phyloP scores from a whole-genome alignment of 2,329 filamentous ascomycete genomes.

The Penicillium sp. region DNA sequence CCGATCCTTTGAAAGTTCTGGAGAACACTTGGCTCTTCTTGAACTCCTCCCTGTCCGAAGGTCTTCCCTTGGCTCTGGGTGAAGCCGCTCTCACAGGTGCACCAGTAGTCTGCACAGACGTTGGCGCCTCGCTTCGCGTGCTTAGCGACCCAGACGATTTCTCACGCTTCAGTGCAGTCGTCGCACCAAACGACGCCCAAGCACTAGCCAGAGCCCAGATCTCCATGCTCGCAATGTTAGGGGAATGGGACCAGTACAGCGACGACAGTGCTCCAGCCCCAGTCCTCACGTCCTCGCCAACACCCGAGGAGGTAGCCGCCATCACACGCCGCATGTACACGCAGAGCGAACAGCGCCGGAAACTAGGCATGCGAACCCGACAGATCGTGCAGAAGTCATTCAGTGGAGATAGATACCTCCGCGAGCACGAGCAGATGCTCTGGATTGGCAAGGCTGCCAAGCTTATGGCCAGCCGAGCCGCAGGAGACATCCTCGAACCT shows the following conservation, averaged over 20 bases:
- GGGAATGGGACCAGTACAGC: slow-evolving; percentile 60
- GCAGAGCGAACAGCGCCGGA: slow-evolving; percentile 56
- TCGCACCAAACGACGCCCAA: slow-evolving; percentile 62
- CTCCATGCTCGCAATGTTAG: slow-evolving; percentile 60
- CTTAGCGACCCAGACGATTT: slow-evolving; percentile 45
- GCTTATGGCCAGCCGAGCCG: slow-evolving; percentile 30
- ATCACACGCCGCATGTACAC: slow-evolving; percentile 61
- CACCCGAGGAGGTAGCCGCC: slow-evolving; percentile 50
- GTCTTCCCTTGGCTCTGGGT: slow-evolving; percentile 46
- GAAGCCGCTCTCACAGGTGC: slow-evolving; percentile 48
- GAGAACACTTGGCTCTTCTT: slow-evolving; percentile 58
- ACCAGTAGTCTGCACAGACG: slow-evolving; percentile 45
- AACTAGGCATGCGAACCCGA: slow-evolving; percentile 59
- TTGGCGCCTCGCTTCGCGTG: slow-evolving; percentile 42
- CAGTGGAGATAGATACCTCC: slow-evolving; percentile 58
- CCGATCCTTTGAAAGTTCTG: slow-evolving; percentile 55
- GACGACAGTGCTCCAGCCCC: slow-evolving; percentile 49
- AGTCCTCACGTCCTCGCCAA: slow-evolving; percentile 50
- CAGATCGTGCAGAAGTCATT: slow-evolving; percentile 60
- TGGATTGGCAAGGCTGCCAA: slow-evolving; percentile 47
- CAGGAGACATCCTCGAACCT: slow-evolving; percentile 24
- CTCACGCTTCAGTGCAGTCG: slow-evolving; percentile 59
- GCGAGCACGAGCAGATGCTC: slow-evolving; percentile 62
- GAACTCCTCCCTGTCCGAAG: slow-evolving; percentile 48
- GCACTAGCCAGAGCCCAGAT: slow-evolving; percentile 62